Conservation (phyloP, 164 flowering plant species). For the Warburgia ugandensis region DNA sequence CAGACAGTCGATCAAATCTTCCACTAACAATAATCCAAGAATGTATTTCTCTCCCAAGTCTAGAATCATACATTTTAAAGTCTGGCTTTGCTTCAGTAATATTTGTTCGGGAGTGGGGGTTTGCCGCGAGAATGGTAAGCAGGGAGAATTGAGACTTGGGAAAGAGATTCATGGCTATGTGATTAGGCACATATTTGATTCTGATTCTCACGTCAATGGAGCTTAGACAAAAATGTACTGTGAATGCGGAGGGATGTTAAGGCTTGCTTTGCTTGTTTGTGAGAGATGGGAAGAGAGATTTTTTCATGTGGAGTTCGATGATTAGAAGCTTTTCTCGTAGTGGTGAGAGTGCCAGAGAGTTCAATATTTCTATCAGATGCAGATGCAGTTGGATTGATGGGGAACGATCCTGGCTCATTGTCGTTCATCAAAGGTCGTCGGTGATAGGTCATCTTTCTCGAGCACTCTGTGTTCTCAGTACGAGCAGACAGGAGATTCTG, state of each 20-base stretch:
- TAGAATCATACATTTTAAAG: too few relatives aligned
- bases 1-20: too few relatives aligned
- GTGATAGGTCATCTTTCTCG: constrained; percentile 21
- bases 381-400: constrained; percentile 30
- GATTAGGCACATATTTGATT: constrained; percentile 33
- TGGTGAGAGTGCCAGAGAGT: constrained; percentile 20
- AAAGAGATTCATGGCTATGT: constrained; percentile 56
- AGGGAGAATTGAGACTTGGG: constrained; percentile 21
- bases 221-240: constrained; percentile 42
- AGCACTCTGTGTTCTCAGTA: too few relatives aligned
- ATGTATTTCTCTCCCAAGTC: too few relatives aligned
- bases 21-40: too few relatives aligned
- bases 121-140: too few relatives aligned
- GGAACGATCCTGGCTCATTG: constrained; percentile 41
- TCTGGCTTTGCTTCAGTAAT: too few relatives aligned
- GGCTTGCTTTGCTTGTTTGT: constrained; percentile 26
- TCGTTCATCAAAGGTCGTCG: constrained; percentile 35
- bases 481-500: too few relatives aligned
- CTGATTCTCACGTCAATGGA: constrained; percentile 29
- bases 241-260: constrained; percentile 12
- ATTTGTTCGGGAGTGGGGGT: too few relatives aligned
- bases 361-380: constrained; percentile 39
- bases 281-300: constrained; percentile 29
- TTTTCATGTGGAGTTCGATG: constrained; percentile 52
- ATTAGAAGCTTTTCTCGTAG: constrained; percentile 29